Evolutionary conservation across 352 stramenopile species (phyloP), one percentile per base, ranked within the genome.

Genomic region (Blastocystis sp.): DNA sequence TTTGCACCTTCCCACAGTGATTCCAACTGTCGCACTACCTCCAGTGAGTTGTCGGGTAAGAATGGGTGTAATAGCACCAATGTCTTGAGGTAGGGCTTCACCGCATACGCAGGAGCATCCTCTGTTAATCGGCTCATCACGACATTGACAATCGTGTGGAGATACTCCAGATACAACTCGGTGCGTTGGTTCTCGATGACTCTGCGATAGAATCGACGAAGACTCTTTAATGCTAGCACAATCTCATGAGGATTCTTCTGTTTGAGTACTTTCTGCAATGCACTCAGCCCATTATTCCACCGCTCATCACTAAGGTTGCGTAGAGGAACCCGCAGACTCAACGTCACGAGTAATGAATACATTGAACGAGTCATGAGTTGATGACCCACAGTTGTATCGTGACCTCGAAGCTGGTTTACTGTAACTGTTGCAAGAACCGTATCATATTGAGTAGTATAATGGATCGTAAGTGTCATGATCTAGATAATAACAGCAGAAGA

Each of bases 41-140:
- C 62, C 13, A 59, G 13, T 13, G 39, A 77, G 13, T 59, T 47
- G 39, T 13, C 39, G 39, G 66, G 39, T 15, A 77, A 37, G 5
- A n/a, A 15, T 9, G 29, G 50, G 37, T 53, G 73, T 11, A 84
- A 26, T 26, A 84, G 54, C 6, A 84, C 43, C 47, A 68, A 26
- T 2, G 73, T 84, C 29, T 84, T 84, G 11, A 84, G 73, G 9
- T 43, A 59, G 15, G 73, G 73, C 55, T 84, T 84, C 15, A 64
- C 2, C 13, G 73, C 73, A 43, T 50, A 84, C 18, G 11, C 29
- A 11, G 23, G 45, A 2, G 50, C 50, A 59, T 59, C 26, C 7
- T 29, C n/a, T 37, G 8, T 43, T 3, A 73, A 41, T n/a, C 20
- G 62, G 2, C 11, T 43, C 62, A 73, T 73, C 5, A 73, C 2